Evolutionary conservation across 75 land plant genomes (phyloP), one percentile per base, ranked within the genome.

Genomic region (Pinus taeda): DNA sequence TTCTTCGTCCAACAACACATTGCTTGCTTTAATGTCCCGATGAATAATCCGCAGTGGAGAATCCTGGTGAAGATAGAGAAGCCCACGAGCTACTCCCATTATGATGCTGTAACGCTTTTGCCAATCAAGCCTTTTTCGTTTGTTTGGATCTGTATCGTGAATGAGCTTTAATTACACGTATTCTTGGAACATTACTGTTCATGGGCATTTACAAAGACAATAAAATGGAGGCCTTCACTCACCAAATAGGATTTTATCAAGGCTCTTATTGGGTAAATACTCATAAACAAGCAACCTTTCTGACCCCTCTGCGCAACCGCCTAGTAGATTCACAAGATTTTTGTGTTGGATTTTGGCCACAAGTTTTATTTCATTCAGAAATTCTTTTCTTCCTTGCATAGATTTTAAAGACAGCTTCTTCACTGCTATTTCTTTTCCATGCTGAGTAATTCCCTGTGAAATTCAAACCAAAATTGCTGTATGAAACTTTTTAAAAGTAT

Each of bases 361-460:
- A 14, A 84, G 12, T 55, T n/a, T 39, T 2, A 81, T 86, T 39
- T 87, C 89, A 55, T 81, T 84, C 73, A 81, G 78, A 37, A 85
- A 87, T 69, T 88, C 85, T 33, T 61, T 17, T 0, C 13, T 75
- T 0, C 88, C 90, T 78, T 85, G 82, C 30, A 63, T 57, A 42
- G 79, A 81, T 24, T 57, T 60, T 56, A 55, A 69, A 0, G 87
- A 79, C 15, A 83, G 59, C 18, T 83, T 77, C 57, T 88, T 88
- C 59, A 88, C 88, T 20, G 90, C 90, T 37, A 88, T 75, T 29
- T 80, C 85, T 75, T 73, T 74, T 60, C 90, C 88, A 65, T 79
- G 75, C 24, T 80, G 55, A 21, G 85, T 74, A 36, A 3, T 72
- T 15, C 90, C 90, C 82, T 82, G 57, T 45, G 71, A 70, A 6